Evolutionary conservation across 495 filamentous ascomycete genomes (phyloP), one percentile per base, ranked within the genome.

Genomic region (Cercophora newfieldiana): DNA sequence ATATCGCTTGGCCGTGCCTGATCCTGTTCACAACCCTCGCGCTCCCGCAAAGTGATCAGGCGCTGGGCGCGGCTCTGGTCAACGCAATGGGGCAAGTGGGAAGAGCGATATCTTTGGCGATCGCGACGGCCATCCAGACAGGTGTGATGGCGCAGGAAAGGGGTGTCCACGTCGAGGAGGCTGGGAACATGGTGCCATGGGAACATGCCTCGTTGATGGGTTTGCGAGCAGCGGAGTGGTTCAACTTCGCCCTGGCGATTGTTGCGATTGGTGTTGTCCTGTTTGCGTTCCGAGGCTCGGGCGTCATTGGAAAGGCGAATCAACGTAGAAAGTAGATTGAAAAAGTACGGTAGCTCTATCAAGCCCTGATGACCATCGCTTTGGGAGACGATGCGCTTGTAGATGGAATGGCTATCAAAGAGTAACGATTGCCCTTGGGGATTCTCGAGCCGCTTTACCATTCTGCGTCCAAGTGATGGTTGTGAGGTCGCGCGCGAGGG

Each of bases 51-150:
- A 81, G 84, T 25, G 86, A 89, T 60, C 87, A 89, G 68, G 83
- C 85, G 0, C 63, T 89, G 1, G 86, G 86, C 2, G 87, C 86
- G 0, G 87, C 84, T 0, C 76, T 88, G 12, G 82, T 89, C 65
- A 89, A 88, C 61, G 79, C 87, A 0, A 83, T 85, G 59, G 85
- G 82, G 0, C 84, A 87, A 60, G 66, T 88, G 3, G 87, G 87
- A 0, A 71, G 87, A 33, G 80, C 86, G 0, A 76, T 89, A 30
- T 82, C 84, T 0, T 72, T 89, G 28, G 87, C 87, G 0, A 78
- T 89, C 53, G 82, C 79, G 0, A 86, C 86, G 8, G 85, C 84
- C 0, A 75, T 86, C 6, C 83, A 89, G 70, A 83, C 81, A 12
- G 81, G 81, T 0, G 81, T 87, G 1, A 84, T 82, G 74, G 80